phyloP scores from a whole-genome alignment of 1,284 basidiomycete species.

The Macrocybe sp. region DNA sequence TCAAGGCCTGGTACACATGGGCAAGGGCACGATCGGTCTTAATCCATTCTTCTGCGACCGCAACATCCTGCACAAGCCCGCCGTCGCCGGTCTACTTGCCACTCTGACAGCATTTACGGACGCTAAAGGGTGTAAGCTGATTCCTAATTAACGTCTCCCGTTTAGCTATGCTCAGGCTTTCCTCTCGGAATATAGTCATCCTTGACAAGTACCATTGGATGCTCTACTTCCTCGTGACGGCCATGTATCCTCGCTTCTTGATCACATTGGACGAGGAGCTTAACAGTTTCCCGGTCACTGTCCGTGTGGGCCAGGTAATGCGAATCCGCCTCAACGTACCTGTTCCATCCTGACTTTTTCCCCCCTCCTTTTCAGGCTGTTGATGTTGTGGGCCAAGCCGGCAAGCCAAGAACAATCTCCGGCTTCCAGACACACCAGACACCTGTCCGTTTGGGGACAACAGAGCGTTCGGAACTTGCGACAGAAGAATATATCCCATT shows the following conservation, averaged over 20 bases:
- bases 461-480: conserved; percentile 91
- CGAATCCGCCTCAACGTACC: background rate
- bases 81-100: conserved; percentile 88
- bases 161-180: conserved; percentile 6
- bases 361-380: conserved; percentile 61
- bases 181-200: conserved; percentile 54
- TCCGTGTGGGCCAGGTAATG: conserved; percentile 88
- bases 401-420: conserved; percentile 87
- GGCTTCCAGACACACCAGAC: conserved; percentile 98
- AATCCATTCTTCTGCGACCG: conserved; percentile 97
- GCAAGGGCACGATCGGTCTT: conserved; percentile 97
- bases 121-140: conserved; percentile 79
- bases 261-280: conserved; percentile 95
- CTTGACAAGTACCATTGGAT: conserved; percentile 98
- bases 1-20: conserved; percentile 97
- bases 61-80: conserved; percentile 84
- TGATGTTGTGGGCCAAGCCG: conserved; percentile 88
- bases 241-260: conserved; percentile 98
- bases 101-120: conserved; percentile 92
- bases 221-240: conserved; percentile 91
- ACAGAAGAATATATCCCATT: conserved; percentile 97
- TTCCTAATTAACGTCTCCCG: conserved; percentile 1
- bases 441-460: conserved; percentile 91
- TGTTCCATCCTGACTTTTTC: conserved; percentile 2
- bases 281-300: conserved; percentile 81